A percentile compares a stretch with the other conserved stretches of the same genome.
These are phyloP conservation scores for Conidiobolus incongruus DNA, from an alignment of 371 early-diverging fungal species.

Conservation along the genomic window DNA sequence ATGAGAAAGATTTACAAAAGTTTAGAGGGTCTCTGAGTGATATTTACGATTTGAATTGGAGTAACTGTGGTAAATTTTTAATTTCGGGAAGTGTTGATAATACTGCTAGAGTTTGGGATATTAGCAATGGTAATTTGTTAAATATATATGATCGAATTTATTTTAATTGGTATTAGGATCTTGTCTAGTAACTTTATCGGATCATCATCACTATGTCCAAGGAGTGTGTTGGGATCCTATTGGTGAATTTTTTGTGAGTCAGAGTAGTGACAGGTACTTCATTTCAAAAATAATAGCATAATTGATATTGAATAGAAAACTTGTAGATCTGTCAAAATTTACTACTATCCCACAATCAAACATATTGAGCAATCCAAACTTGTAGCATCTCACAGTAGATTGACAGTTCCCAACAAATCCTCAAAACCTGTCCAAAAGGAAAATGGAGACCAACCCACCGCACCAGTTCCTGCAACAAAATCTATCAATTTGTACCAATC, in stretches of 20 bases:
- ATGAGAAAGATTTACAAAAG: too few relatives aligned
- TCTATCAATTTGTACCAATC: constrained; percentile 48
- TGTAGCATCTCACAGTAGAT: neutral
- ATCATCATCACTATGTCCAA: constrained; percentile 84
- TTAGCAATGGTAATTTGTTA: constrained; percentile 40
- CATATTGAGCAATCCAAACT: neutral
- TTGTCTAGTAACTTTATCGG: constrained; percentile 54
- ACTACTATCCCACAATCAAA: constrained; percentile 2
- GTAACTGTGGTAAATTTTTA: constrained; percentile 67
- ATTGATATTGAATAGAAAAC: neutral
- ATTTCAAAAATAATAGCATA: constrained; percentile 1
- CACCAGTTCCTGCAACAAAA: constrained; percentile 8
- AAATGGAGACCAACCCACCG: constrained; percentile 5
- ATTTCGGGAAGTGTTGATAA: constrained; percentile 84
- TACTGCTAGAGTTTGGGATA: constrained; percentile 75
- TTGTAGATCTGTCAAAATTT: constrained; percentile 4
- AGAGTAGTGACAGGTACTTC: constrained; percentile 70
- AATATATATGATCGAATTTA: too few relatives aligned
- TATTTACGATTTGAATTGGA: constrained; percentile 90
- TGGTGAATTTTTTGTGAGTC: constrained; percentile 67
- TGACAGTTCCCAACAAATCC: too few relatives aligned
- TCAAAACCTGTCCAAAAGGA: constrained; percentile 7
- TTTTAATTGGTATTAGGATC: too few relatives aligned
- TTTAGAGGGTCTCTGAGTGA: constrained; percentile 40
- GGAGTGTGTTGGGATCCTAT: constrained; percentile 92